phyloP scores from a whole-genome alignment of 192 early-diverging fungal genomes.

The Entomortierella chlamydospora region DNA sequence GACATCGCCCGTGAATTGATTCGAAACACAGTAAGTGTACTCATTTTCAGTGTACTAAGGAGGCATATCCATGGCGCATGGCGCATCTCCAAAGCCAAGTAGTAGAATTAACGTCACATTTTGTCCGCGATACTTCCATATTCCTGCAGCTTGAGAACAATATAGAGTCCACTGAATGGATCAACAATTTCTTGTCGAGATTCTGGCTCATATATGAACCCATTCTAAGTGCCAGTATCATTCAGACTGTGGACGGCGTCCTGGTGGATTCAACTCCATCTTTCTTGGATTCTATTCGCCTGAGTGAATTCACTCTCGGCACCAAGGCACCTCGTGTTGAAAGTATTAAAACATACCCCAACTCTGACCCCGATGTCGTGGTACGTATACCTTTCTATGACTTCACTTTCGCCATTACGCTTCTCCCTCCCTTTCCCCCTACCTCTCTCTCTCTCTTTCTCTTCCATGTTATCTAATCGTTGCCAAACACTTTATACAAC shows the following conservation, averaged over 20 bases:
- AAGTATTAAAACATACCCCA: conserved; percentile 76
- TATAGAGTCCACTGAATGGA: conserved; percentile 84
- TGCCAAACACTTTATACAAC: too few species aligned
- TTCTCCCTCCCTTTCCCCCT: too few species aligned
- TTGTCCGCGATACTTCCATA: neutral
- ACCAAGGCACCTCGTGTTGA: conserved; percentile 81
- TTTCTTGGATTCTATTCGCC: conserved; percentile 82
- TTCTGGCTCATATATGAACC: conserved; percentile 97
- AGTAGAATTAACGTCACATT: too few species aligned
- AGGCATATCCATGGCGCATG: too few species aligned
- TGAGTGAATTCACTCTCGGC: conserved; percentile 82
- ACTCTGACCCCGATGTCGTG: conserved; percentile 78
- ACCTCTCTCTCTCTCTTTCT: too few species aligned
- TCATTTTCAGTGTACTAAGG: too few species aligned
- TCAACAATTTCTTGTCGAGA: conserved; percentile 86
- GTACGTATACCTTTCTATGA: conserved; percentile 54
- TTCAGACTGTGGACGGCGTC: conserved; percentile 77
- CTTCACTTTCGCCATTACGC: neutral
- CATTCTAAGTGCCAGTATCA: conserved; percentile 78
- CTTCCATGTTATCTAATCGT: too few species aligned
- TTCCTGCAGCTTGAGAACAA: conserved; percentile 54
- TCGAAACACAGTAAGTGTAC: conserved; percentile 43
- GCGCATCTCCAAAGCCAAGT: too few species aligned
- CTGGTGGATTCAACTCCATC: conserved; percentile 82
- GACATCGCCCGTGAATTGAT: conserved; percentile 76